Conservation (phyloP, 2,329 filamentous ascomycete genomes). For the Aquanectria penicillioides region DNA sequence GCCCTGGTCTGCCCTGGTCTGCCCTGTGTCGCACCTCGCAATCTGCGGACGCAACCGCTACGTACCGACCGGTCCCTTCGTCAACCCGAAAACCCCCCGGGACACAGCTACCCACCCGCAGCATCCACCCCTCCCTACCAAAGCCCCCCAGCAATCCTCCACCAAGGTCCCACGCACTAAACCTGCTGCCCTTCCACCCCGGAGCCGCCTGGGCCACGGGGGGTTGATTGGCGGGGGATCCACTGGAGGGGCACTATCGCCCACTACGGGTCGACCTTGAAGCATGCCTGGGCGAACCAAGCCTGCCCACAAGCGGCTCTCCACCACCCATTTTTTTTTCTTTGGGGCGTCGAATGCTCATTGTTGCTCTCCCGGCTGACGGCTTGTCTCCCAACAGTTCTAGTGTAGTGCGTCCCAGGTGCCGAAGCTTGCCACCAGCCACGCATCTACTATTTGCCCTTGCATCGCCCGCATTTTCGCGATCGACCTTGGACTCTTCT, state of each 20-base stretch:
- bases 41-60: slow-evolving; percentile 11
- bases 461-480: slow-evolving; percentile 36
- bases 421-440: slow-evolving; percentile 38
- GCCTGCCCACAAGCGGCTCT: slow-evolving; percentile 16
- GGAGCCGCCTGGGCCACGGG: slow-evolving; percentile 15
- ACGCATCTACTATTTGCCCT: slow-evolving; percentile 35
- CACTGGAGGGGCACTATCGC: slow-evolving; percentile 18
- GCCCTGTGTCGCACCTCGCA: too few relatives aligned
- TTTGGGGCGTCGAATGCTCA: slow-evolving; percentile 35
- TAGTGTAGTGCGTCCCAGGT: slow-evolving; percentile 38
- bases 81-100: neutral
- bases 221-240: slow-evolving; percentile 23
- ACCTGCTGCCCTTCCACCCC: slow-evolving; percentile 1
- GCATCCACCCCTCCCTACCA: neutral
- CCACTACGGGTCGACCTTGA: neutral
- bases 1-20: too few relatives aligned
- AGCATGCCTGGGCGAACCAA: slow-evolving; percentile 7
- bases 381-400: slow-evolving; percentile 44
- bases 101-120: neutral
- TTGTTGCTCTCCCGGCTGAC: slow-evolving; percentile 30
- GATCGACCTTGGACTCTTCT: slow-evolving; percentile 12
- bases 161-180: slow-evolving; percentile 9
- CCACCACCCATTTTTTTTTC: slow-evolving; percentile 31
- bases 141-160: neutral
- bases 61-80: neutral